Evolutionary conservation across 1,284 basidiomycete genomes (phyloP).

Genomic region (Leccinum subfulvum): DNA sequence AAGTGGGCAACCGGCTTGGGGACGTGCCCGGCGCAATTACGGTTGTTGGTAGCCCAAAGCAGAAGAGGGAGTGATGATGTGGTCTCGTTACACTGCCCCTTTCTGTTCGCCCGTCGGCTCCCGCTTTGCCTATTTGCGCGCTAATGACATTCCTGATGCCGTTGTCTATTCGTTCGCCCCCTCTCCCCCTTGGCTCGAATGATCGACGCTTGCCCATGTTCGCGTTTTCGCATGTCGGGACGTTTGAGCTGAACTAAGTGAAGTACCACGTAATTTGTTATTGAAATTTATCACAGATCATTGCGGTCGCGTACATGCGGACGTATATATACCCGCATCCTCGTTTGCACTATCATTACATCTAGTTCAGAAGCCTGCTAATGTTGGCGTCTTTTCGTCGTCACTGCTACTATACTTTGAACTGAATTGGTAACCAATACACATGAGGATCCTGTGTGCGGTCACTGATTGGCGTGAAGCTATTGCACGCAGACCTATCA

Average conservation of each 20-base stretch:
- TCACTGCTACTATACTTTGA: too few species aligned
- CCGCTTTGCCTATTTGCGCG: neutral
- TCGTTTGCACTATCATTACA: neutral
- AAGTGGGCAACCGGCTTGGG: constrained; percentile 80
- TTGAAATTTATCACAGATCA: constrained; percentile 7
- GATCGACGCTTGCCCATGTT: neutral
- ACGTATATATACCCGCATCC: constrained; percentile 18
- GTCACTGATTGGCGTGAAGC: too few species aligned
- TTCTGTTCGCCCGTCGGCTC: neutral
- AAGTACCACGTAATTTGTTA: neutral
- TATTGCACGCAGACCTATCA: too few species aligned
- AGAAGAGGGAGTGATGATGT: constrained; percentile 21
- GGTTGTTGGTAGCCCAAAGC: constrained; percentile 23
- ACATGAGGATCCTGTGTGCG: too few species aligned
- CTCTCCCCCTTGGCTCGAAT: neutral
- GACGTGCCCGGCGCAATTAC: constrained; percentile 39
- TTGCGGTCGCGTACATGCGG: constrained; percentile 6
- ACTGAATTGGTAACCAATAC: too few species aligned
- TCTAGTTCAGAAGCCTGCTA: neutral
- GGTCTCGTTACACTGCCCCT: neutral
- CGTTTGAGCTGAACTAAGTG: neutral
- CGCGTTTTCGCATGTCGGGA: neutral
- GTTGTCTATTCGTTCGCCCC: neutral
- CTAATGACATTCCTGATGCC: neutral
- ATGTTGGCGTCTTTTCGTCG: too few species aligned